Base-by-base conservation (phyloP, 2,329 filamentous ascomycete genomes). In the Cladobotryum protrusum region DNA sequence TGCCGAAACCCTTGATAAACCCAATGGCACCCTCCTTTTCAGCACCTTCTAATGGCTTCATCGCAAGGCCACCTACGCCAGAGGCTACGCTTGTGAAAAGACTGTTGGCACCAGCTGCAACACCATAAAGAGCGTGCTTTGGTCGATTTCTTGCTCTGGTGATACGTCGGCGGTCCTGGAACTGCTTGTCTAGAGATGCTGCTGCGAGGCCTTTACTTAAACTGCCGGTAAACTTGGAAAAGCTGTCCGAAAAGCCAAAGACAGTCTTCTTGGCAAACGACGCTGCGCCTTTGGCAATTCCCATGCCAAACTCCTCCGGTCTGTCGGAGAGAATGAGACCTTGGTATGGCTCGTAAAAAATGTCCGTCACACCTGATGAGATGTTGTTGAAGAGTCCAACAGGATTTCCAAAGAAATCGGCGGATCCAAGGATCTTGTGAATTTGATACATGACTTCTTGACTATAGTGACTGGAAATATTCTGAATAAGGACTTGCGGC, bases 341-440 rank as follows among this genome's bases (percentile, higher is more conserved):
- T 72, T 99, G 93, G 71, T 99, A 99, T 35, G 93, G 93, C 67
- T 99, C 95, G 75, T 99, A 99, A 73, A 99, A 99, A 64, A 99
- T 96, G 66, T 96, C 93, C 17, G 89, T 91, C 47, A 99, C 89
- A 59, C 95, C 93, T 42, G 93, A 99, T 60, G 89, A 95, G 68
- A 99, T 87, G 65, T 92, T 99, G 73, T 95, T 97, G 82, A 99
- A 99, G 40, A 99, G 75, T 41, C 93, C 93, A 14, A 99, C 95
- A 0, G 93, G 93, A 61, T 99, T 99, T 35, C 93, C 93, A 5
- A 99, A 76, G 78, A 99, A 97, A 67, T 99, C 93, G 5, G 93
- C 93, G 5, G 92, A 97, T 15, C 93, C 93, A 49, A 99, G 81
- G 57, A 99, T 93, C 69, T 97, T 91, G 75, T 99, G 95, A 14